Evolutionary conservation across 805 yeast species (phyloP).

Genomic region (Brettanomyces nanus): DNA sequence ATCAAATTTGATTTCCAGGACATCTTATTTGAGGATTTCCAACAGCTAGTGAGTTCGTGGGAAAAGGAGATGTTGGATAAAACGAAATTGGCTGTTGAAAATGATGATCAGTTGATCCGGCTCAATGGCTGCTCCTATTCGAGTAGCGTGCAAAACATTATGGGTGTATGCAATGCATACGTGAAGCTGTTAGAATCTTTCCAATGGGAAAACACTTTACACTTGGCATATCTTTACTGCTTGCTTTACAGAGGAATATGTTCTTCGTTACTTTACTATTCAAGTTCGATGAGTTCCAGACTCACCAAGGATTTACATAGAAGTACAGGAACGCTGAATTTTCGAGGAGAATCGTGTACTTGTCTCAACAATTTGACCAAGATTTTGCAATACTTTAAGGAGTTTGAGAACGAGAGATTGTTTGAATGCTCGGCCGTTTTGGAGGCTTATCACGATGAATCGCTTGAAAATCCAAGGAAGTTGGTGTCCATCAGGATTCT

Average conservation of each 20-base stretch:
- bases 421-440: slow-evolving; percentile 12
- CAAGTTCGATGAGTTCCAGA: slow-evolving; percentile 24
- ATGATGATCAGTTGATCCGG: slow-evolving; percentile 44
- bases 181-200: slow-evolving; percentile 48
- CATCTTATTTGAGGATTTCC: slow-evolving; percentile 17
- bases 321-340: slow-evolving; percentile 6
- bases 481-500: slow-evolving; percentile 17
- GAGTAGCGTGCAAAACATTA: slow-evolving; percentile 19
- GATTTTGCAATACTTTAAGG: slow-evolving; percentile 9
- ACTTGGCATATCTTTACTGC: slow-evolving; percentile 56
- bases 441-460: background rate
- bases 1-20: slow-evolving; percentile 19
- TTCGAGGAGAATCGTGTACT: slow-evolving; percentile 21
- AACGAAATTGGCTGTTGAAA: slow-evolving; percentile 43
- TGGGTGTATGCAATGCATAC: slow-evolving; percentile 23
- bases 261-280: slow-evolving; percentile 47
- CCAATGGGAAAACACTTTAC: slow-evolving; percentile 59
- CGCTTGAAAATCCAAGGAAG: slow-evolving; percentile 7
- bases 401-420: slow-evolving; percentile 6
- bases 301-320: slow-evolving; percentile 14
- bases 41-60: slow-evolving; percentile 20
- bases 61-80: slow-evolving; percentile 15
- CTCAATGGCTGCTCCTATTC: slow-evolving; percentile 23
- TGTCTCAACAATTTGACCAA: slow-evolving; percentile 23
- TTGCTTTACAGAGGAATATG: slow-evolving; percentile 55